Percentiles rank a stretch among this genome's conserved stretches.
phyloP scores from a whole-genome alignment of 805 yeast genomes.

The Yarrowia bubula region DNA sequence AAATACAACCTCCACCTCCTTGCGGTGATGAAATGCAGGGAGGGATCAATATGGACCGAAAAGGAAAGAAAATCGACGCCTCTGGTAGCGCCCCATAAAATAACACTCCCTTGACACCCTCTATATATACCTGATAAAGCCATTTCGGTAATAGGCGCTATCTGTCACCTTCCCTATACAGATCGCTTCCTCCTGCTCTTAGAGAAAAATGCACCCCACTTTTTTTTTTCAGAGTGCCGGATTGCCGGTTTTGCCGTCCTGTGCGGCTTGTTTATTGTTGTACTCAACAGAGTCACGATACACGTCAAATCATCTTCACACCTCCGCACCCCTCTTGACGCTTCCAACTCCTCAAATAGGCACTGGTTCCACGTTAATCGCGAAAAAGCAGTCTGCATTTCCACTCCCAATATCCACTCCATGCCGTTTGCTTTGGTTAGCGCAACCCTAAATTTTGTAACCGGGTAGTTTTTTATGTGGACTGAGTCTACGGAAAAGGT shows the following conservation, averaged over 20 bases:
- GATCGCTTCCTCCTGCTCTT: conserved; percentile 6
- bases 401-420: background rate
- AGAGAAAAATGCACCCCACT: background rate
- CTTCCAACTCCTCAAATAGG: conserved; percentile 5
- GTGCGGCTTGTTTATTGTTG: background rate
- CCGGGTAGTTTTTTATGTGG: conserved; percentile 5
- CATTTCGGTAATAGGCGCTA: background rate
- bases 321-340: background rate
- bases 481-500: background rate
- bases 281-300: background rate
- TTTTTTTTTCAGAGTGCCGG: too few species aligned
- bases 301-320: background rate
- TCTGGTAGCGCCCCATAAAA: background rate
- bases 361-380: background rate
- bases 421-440: background rate
- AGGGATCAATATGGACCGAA: background rate
- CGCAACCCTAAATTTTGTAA: conserved; percentile 5
- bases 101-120: background rate
- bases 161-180: background rate
- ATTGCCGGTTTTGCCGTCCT: background rate
- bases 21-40: background rate
- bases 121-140: too few species aligned
- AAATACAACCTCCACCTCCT: background rate
- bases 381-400: background rate
- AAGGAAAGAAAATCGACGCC: background rate